Evolutionary conservation across 1,284 basidiomycete species (phyloP).

Genomic region (Puccinia triticina): DNA sequence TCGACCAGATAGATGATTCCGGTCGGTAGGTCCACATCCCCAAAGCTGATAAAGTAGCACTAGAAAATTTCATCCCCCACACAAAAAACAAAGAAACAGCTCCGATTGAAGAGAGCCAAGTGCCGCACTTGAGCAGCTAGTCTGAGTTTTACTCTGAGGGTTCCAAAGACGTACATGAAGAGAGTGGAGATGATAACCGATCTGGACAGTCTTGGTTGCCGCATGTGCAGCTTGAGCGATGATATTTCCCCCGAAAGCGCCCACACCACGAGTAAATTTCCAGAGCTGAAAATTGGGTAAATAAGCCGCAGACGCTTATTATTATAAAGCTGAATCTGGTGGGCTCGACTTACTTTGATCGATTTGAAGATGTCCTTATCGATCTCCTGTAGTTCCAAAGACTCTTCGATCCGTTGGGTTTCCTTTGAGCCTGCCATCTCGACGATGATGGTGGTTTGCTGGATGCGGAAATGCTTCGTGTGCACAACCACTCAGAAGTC

Average conservation of each 20-base stretch:
- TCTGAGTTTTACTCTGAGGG: neutral
- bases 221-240: conserved; percentile 62
- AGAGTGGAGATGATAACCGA: conserved; percentile 63
- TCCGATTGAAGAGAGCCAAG: conserved; percentile 61
- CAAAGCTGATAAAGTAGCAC: conserved; percentile 81
- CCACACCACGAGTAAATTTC: conserved; percentile 72
- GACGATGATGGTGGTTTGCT: neutral
- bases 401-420: conserved; percentile 40
- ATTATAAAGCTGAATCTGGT: neutral
- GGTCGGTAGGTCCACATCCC: conserved; percentile 70
- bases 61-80: conserved; percentile 57
- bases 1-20: conserved; percentile 80
- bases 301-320: neutral
- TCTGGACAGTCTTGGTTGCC: conserved; percentile 52
- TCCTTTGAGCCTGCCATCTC: conserved; percentile 6
- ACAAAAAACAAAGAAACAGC: conserved; percentile 51
- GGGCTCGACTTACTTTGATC: conserved; percentile 16
- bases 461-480: no score
- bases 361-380: conserved; percentile 48
- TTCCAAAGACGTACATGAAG: conserved; percentile 67
- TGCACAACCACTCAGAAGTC: no score
- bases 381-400: conserved; percentile 45
- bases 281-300: conserved; percentile 64
- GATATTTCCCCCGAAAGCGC: conserved; percentile 68
- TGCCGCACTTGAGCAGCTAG: neutral